Evolutionary conservation across 2,329 filamentous ascomycete genomes (phyloP), one percentile per base, ranked within the genome.

Genomic region (Cladosporium sp.): DNA sequence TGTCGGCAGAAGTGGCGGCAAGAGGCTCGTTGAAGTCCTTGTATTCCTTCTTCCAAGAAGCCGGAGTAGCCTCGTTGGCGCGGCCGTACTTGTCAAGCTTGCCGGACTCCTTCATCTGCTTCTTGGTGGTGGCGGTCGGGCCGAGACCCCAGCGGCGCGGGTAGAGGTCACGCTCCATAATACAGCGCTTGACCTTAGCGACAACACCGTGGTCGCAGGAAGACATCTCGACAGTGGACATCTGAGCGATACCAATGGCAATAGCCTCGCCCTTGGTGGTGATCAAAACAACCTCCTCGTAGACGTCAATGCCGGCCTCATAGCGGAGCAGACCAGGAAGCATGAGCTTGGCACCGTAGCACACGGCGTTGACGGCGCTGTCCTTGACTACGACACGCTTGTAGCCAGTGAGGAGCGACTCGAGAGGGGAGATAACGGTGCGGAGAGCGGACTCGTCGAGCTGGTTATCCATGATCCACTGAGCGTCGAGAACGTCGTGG

Each of bases 231-330:
- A 96, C 90, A 2, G 91, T 95, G 37, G 90, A 95, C 93, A 98
- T 98, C 72, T 95, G 89, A 14, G 93, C 90, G 66, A 96, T 95
- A 65, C 87, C 93, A 57, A 98, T 82, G 55, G 93, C 93, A 67
- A 98, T 96, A 42, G 93, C 93, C 77, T 98, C 93, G 66, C 93
- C 93, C 82, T 98, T 98, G 67, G 93, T 97, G 54, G 93, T 97
- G 86, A 98, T 97, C 56, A 98, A 78, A 35, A 98, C 90, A 66
- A 97, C 85, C 75, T 98, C 93, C 72, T 98, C 93, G 70, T 95
- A 85, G 58, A 93, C 83, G 72, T 97, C 90, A 69, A 97, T 95
- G 58, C 82, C 88, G 63, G 86, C 77, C 78, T 96, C 91, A 71
- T 95, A 97, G 69, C 93, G 84, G 59, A 98, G 76, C 52, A 98